A percentile compares a stretch with the other conserved stretches of the same genome.
Evolutionary conservation across 768 basidiomycete species (phyloP).

Genomic region (Sistotremastrum niveocremeum): DNA sequence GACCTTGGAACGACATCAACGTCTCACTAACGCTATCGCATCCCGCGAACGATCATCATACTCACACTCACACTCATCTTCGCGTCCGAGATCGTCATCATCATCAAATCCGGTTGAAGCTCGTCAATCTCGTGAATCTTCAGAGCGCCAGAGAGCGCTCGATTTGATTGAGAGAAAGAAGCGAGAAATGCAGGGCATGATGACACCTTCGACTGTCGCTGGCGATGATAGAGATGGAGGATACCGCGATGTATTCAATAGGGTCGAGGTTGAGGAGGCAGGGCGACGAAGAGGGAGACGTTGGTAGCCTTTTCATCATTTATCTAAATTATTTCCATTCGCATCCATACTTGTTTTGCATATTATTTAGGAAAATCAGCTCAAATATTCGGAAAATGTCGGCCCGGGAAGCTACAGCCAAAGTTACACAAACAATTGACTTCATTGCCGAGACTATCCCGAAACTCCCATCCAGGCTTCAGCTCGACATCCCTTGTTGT

Average conservation of each 20-base stretch:
- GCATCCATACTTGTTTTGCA: too few relatives aligned
- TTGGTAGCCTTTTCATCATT: not conserved
- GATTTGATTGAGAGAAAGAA: constrained; percentile 56
- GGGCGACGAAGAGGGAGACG: constrained; percentile 33
- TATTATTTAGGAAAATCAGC: too few relatives aligned
- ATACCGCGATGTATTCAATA: constrained; percentile 62
- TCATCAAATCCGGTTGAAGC: constrained; percentile 30
- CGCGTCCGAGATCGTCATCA: constrained; percentile 10
- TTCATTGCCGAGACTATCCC: too few relatives aligned
- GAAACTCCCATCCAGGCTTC: too few relatives aligned
- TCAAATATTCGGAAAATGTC: too few relatives aligned
- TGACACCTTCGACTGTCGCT: constrained; percentile 58
- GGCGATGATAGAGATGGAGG: constrained; percentile 27
- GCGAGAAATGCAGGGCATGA: constrained; percentile 47
- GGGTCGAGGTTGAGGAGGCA: constrained; percentile 58
- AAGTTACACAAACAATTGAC: too few relatives aligned
- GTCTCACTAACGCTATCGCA: not conserved
- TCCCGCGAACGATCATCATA: constrained; percentile 10
- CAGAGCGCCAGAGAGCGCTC: constrained; percentile 63
- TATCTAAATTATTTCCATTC: too few relatives aligned
- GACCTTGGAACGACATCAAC: constrained; percentile 25
- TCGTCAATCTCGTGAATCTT: constrained; percentile 56
- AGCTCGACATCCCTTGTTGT: too few relatives aligned
- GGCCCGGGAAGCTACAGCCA: too few relatives aligned
- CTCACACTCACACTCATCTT: constrained; percentile 8